These are phyloP conservation scores for Vaccinium corymbosum DNA, from an alignment of 148 eudicot genomes.

Conservation along the genomic window DNA sequence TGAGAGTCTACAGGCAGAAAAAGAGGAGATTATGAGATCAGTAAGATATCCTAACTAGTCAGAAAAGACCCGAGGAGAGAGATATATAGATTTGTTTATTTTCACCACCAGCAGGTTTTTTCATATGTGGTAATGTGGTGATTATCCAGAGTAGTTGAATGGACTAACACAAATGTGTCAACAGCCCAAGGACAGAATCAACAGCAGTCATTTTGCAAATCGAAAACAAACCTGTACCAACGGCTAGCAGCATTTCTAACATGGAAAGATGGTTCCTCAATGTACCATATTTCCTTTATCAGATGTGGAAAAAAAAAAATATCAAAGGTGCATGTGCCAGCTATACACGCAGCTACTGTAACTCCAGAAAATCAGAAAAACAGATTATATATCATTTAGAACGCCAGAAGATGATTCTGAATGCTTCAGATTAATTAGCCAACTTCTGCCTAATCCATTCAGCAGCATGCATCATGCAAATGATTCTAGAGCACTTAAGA, in stretches of 20 bases:
- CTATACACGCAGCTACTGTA: too few relatives aligned
- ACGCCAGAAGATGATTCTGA: too few relatives aligned
- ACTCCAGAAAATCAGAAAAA: neutral
- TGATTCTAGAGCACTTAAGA: too few relatives aligned
- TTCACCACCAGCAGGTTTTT: too few relatives aligned
- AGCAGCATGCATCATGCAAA: too few relatives aligned
- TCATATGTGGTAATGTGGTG: too few relatives aligned
- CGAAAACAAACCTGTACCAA: too few relatives aligned
- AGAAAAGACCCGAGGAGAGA: neutral
- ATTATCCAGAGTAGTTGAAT: too few relatives aligned
- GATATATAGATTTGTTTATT: too few relatives aligned
- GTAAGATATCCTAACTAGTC: neutral
- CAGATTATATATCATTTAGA: neutral
- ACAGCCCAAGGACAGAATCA: neutral
- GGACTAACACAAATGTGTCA: neutral
- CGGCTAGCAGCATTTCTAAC: neutral
- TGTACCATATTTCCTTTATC: neutral
- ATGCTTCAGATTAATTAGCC: too few relatives aligned
- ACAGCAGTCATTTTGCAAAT: neutral
- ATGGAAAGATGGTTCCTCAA: neutral
- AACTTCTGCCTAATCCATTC: too few relatives aligned
- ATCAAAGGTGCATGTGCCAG: neutral
- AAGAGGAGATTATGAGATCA: neutral
- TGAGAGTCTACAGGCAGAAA: neutral
- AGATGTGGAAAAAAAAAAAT: neutral